Evolutionary conservation across 768 basidiomycete species (phyloP), one percentile per base, ranked within the genome.

Genomic region (Russula griseocarnosa): DNA sequence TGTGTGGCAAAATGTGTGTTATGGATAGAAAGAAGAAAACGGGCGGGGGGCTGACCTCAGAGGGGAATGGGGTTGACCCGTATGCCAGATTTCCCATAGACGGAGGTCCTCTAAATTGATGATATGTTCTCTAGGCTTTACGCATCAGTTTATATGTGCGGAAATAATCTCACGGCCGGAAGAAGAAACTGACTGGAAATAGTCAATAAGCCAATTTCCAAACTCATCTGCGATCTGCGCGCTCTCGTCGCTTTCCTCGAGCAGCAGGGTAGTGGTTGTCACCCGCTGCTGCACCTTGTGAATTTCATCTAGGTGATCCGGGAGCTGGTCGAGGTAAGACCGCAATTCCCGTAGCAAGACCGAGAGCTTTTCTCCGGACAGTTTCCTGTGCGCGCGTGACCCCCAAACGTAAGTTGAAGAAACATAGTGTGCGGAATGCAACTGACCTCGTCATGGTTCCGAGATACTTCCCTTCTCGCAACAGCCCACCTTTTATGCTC

Each of bases 31-130:
- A n/a, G 5, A 30, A 26, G 20, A 9, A 7, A 49, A 38, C 18
- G 26, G 0, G 56, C 0, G 51, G 32, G 38, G 30, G 10, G 69
- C 77, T 52, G 66, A 90, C 88, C 76, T 91, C 87, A 13, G 81
- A 79, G 3, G 88, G 86, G 65, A 88, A 87, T 1, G 85, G 81
- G 3, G 82, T 78, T 7, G 74, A 70, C 5, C 87, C 0, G 85
- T 90, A 62, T 85, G 89, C 88, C 88, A 92, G 10, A 90, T 73
- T 60, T 87, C 84, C 83, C 86, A 90, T 32, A 92, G 73, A 16
- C 74, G 72, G 2, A 73, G 63, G 6, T 80, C 78, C 60, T 87
- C 86, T 0, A 84, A 75, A 3, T 81, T 76, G 16, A 75, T 65
- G 11, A 83, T 66, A 16, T 77, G 73, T 8, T 72, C 71, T 56